Percentiles rank a stretch among this genome's conserved stretches.
These are phyloP conservation scores for Teratosphaeria epicoccoides DNA, from an alignment of 2,329 filamentous ascomycete species.

Conservation along the genomic window DNA sequence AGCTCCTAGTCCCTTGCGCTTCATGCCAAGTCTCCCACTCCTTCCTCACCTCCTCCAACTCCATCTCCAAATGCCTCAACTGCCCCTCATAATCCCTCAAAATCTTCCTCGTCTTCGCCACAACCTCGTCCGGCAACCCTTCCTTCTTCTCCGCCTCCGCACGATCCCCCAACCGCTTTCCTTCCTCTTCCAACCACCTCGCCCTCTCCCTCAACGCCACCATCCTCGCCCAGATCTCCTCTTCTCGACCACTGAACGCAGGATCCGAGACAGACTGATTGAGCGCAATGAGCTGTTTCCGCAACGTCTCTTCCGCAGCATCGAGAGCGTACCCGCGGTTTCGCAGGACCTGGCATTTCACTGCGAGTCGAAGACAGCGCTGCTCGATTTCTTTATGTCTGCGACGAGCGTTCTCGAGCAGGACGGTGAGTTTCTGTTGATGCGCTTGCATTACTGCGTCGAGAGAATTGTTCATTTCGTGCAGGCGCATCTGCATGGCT, in stretches of 20 bases:
- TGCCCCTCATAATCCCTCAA: constrained; percentile 74
- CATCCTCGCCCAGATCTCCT: constrained; percentile 77
- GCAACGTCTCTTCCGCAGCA: constrained; percentile 66
- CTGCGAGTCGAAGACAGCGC: constrained; percentile 62
- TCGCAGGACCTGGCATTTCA: constrained; percentile 67
- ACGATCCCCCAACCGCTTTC: constrained; percentile 52
- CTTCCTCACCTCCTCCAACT: constrained; percentile 47
- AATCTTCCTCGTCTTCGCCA: constrained; percentile 67
- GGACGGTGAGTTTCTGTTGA: constrained; percentile 62
- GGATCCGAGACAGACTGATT: constrained; percentile 65
- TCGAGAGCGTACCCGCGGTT: constrained; percentile 75
- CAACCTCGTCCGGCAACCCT: constrained; percentile 56
- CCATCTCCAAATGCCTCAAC: constrained; percentile 61
- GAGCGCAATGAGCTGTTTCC: constrained; percentile 57
- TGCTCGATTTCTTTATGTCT: constrained; percentile 63
- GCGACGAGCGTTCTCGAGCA: constrained; percentile 57
- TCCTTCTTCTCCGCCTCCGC: constrained; percentile 35
- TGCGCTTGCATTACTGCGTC: constrained; percentile 63
- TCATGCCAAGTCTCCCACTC: constrained; percentile 49
- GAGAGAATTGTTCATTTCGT: constrained; percentile 68
- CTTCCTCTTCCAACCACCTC: constrained; percentile 60
- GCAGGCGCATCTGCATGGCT: constrained; percentile 60
- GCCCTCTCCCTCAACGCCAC: constrained; percentile 64
- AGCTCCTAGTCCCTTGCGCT: background rate
- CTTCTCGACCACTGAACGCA: constrained; percentile 61